Evolutionary conservation across 192 early-diverging fungal species (phyloP), one percentile per base, ranked within the genome.

Genomic region (Kickxella alabastrina): DNA sequence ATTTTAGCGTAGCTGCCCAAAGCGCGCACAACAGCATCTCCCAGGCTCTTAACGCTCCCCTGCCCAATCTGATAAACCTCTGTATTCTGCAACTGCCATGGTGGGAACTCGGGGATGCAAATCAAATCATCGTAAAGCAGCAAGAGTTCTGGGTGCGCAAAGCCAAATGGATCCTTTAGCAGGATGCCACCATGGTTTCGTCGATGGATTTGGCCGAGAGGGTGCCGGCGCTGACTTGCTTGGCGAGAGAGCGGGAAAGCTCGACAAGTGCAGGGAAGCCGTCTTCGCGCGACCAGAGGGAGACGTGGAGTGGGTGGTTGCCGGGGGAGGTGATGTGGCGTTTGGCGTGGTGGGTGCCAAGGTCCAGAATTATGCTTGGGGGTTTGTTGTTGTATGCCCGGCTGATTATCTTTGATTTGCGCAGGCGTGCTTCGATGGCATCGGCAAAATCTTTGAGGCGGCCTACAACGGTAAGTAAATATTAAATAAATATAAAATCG

Each of bases 11-110:
- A 73, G 49, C 62, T 37, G 22, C 42, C 48, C 28, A 73, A 54
- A 18, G 69, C 62, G 18, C 50, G 34, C 31, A 43, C 54, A 38
- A 52, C 42, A 7, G 54, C 62, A 10, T 56, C 58, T 38, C 60
- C 69, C 15, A 73, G 49, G 32, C 62, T 53, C 18, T 53, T 43
- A 14, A 38, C 53, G 15, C 41, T 46, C 10, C 62, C 32, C n/a
- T n/a, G n/a, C 3, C 50, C 38, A 6, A 57, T 43, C 49, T 72
- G 68, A 36, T 60, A 59, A 43, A 72, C 57, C 62, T 72, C 68
- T 6, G 62, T 42, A 53, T 57, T 61, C 50, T 73, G 69, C 57
- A 73, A 34, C 54, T 73, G 62, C 69, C 69, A 73, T 26, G 69
- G 69, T 39, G 69, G 69, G 29, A 73, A 73, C 43, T 73, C 69